Evolutionary conservation across 345 rosid species (phyloP), one percentile per base, ranked within the genome.

Genomic region (Salix purpurea): DNA sequence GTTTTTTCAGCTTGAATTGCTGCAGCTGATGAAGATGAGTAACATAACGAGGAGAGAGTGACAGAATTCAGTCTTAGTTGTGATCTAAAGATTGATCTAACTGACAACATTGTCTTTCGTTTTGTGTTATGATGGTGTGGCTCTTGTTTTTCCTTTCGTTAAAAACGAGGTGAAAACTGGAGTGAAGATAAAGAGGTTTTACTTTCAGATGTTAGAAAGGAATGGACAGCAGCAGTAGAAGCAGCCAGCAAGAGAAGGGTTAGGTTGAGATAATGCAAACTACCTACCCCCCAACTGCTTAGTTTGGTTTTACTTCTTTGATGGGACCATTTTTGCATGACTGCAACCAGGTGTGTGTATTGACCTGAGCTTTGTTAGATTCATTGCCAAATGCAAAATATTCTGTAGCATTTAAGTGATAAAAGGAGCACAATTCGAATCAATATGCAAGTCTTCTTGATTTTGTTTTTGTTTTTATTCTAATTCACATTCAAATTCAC

Each of bases 1-100:
- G 88, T 84, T 71, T 85, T 88, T 67, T 92, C 92, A 46, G 94
- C 90, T 80, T 89, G 89, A 66, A 80, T 34, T 10, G 90, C 86
- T 4, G 97, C 94, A 50, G 94, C 94, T 4, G 96, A 90, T 14
- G 82, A 61, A 4, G 84, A 78, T 44, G 62, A 67, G 6, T 62
- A 74, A 23, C n/a, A 36, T 6, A 72, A 48, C 61, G 66, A 80
- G 19, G 40, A 65, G 39, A 65, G 3, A 14, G 23, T 37, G 24
- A 71, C 7, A 37, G 75, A 66, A 37, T 39, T 69, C 7, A 61
- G 69, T 16, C 61, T 64, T 64, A 1, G 74, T 23, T 69, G 78
- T 4, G 70, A 67, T 65, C 75, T 52, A n/a, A 79, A 44, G 62
- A 56, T 65, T 52, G 82, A 79, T 79, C 79, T 74, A 64, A 79